Conservation (phyloP, 1,284 basidiomycete genomes). For the Moesziomyces sp. region DNA sequence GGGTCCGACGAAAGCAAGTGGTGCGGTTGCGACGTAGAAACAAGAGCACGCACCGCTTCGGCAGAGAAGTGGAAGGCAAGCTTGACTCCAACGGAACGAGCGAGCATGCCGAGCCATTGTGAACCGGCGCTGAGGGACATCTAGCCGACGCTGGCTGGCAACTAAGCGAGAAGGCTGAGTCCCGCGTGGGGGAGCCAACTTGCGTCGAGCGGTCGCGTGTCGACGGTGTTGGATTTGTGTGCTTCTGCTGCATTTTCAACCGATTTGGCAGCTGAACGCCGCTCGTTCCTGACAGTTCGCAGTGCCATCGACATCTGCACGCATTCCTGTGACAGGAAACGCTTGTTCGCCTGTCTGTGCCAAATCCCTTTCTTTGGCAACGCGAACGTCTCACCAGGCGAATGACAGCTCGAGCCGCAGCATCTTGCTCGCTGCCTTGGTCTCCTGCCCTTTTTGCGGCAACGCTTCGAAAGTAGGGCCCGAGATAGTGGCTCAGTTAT, state of each 20-base stretch:
- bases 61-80: no score
- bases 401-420: no score
- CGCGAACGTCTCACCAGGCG: no score
- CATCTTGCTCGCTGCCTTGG: no score
- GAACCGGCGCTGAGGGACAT: not conserved
- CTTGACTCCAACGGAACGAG: not conserved
- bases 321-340: not conserved
- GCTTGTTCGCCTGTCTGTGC: no score
- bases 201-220: not conserved
- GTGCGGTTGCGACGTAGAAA: constrained; percentile 1
- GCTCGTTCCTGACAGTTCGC: not conserved
- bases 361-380: no score
- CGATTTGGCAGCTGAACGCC: not conserved
- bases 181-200: not conserved
- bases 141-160: not conserved
- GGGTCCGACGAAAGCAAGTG: not conserved
- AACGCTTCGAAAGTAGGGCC: no score
- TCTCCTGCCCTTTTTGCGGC: no score
- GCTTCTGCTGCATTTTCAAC: not conserved
- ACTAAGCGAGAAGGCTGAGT: not conserved
- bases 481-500: no score
- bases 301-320: not conserved
- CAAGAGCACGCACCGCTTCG: no score
- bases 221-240: not conserved
- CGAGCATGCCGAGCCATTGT: not conserved